phyloP scores from a whole-genome alignment of 306 rosid species.

The Prunus salicina region DNA sequence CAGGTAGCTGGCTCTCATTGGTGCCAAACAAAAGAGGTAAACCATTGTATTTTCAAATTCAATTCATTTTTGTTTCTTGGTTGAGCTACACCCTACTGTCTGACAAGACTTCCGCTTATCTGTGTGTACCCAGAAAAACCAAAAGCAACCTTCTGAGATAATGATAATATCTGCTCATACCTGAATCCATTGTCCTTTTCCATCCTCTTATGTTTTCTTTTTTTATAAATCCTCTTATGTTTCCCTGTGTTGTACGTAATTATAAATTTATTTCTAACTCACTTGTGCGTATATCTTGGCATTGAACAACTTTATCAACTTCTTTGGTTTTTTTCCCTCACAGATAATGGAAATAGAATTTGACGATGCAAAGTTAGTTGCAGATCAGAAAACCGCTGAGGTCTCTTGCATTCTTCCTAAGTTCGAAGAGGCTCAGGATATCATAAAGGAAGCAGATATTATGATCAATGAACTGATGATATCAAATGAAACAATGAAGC shows the following conservation, averaged over 20 bases:
- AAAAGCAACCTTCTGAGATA: not conserved
- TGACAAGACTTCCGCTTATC: not conserved
- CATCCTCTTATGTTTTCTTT: not conserved
- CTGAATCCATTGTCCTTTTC: not conserved
- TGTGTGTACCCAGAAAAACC: not conserved
- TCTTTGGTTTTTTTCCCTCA: not conserved
- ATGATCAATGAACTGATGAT: slow-evolving; percentile 69
- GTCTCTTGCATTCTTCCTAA: slow-evolving; percentile 70
- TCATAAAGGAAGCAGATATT: slow-evolving; percentile 72
- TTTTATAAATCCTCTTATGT: not conserved
- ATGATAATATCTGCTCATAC: not conserved
- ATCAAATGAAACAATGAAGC: slow-evolving; percentile 74
- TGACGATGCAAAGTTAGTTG: slow-evolving; percentile 61
- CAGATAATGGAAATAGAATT: slow-evolving; percentile 77
- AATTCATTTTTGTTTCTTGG: not conserved
- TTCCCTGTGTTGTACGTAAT: not conserved
- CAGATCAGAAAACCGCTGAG: slow-evolving; percentile 70
- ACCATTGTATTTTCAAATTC: not conserved
- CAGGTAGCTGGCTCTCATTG: slow-evolving; percentile 54
- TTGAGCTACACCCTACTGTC: not conserved
- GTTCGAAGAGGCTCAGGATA: slow-evolving; percentile 84
- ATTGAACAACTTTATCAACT: slow-evolving; percentile 8
- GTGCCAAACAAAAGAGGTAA: slow-evolving; percentile 66
- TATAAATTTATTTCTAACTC: not conserved
- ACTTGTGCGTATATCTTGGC: not conserved